Conservation (phyloP, 108 stramenopile genomes). For the Cylindrotheca fusiformis region DNA sequence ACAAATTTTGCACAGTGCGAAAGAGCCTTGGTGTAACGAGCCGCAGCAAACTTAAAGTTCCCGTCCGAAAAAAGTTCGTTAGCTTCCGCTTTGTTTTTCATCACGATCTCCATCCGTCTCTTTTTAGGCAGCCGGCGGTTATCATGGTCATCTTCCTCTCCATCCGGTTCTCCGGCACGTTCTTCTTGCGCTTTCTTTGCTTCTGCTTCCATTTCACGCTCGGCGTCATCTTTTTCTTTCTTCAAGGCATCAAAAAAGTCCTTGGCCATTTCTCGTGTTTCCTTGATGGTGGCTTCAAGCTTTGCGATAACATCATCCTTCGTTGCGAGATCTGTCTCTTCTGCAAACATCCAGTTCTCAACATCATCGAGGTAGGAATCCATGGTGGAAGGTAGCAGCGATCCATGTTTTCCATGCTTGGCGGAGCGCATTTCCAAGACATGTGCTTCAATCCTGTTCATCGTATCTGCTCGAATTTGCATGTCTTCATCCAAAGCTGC, state of each 20-base stretch:
- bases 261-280: conserved; percentile 32
- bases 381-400: conserved; percentile 39
- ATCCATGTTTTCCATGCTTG: conserved; percentile 31
- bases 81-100: conserved; percentile 59
- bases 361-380: conserved; percentile 29
- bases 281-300: conserved; percentile 19
- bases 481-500: conserved; percentile 29
- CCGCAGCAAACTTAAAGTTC: conserved; percentile 49
- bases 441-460: conserved; percentile 49
- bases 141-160: conserved; percentile 53
- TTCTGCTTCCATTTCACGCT: conserved; percentile 53
- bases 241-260: conserved; percentile 38
- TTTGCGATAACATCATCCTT: conserved; percentile 33
- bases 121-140: conserved; percentile 49
- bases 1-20: conserved; percentile 53
- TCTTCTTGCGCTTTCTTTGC: conserved; percentile 40
- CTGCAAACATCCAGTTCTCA: conserved; percentile 56
- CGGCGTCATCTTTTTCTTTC: conserved; percentile 30
- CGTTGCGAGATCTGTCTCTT: conserved; percentile 37
- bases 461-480: conserved; percentile 25
- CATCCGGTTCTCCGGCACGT: conserved; percentile 31
- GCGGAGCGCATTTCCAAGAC: conserved; percentile 52
- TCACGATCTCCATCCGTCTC: conserved; percentile 60
- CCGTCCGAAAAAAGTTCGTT: conserved; percentile 48
- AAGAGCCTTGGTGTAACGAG: conserved; percentile 56